Evolutionary conservation across 176 grass and related monocot species (phyloP).

Genomic region (Lolium multiflorum): DNA sequence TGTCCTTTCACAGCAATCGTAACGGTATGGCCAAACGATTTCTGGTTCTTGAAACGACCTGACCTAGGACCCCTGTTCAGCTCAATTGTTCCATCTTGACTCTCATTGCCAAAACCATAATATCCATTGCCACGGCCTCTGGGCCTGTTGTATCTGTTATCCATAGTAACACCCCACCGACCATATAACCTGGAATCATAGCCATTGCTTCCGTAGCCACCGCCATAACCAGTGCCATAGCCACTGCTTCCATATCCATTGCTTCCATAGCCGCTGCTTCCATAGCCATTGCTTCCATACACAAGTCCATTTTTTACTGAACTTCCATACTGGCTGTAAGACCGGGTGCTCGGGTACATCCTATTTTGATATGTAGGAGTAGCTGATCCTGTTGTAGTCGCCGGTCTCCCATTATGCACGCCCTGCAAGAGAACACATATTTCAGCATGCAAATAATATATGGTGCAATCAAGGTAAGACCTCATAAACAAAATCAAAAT

Average conservation of each 20-base stretch:
- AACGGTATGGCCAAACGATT: constrained; percentile 63
- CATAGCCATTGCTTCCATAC: constrained; percentile 60
- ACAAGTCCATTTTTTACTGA: constrained; percentile 57
- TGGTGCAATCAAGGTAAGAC: neutral
- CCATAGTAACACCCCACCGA: constrained; percentile 60
- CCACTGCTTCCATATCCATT: constrained; percentile 53
- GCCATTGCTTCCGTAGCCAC: constrained; percentile 58
- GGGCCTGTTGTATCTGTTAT: constrained; percentile 82
- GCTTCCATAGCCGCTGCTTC: constrained; percentile 25
- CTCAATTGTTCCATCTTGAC: constrained; percentile 83
- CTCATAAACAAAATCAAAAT: neutral
- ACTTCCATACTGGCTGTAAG: constrained; percentile 71
- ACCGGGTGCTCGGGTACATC: constrained; percentile 69
- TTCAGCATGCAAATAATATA: constrained; percentile 6
- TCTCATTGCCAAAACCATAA: constrained; percentile 77
- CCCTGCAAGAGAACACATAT: constrained; percentile 29
- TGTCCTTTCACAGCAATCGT: constrained; percentile 78
- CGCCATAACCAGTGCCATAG: constrained; percentile 58
- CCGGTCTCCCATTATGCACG: constrained; percentile 47
- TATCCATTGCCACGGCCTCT: constrained; percentile 62
- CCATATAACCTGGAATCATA: constrained; percentile 80
- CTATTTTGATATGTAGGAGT: constrained; percentile 65
- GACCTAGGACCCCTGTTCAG: constrained; percentile 90
- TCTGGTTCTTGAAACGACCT: constrained; percentile 82
- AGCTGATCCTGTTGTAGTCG: constrained; percentile 60